These are phyloP conservation scores for Barnettozyma sp. DNA, from an alignment of 805 yeast genomes.

Conservation along the genomic window DNA sequence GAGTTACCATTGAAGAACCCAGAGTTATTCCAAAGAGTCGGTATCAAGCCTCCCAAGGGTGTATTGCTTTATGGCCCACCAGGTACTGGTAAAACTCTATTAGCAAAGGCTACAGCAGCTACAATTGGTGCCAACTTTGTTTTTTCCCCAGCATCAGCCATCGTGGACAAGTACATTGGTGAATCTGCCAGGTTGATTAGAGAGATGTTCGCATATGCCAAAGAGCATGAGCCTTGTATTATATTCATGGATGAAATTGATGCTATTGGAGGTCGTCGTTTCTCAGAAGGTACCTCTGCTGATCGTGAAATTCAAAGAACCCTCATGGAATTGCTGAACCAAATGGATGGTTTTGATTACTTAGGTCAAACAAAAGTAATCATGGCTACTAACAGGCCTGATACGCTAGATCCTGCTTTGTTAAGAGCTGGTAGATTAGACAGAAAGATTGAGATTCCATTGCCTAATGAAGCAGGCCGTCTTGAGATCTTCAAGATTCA, in stretches of 20 bases:
- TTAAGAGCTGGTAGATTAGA: slow-evolving; percentile 97
- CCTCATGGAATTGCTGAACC: slow-evolving; percentile 91
- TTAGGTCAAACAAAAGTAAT: slow-evolving; percentile 95
- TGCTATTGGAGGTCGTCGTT: slow-evolving; percentile 98
- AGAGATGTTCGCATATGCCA: slow-evolving; percentile 97
- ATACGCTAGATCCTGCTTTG: slow-evolving; percentile 94
- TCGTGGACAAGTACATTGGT: slow-evolving; percentile 96
- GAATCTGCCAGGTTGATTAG: slow-evolving; percentile 94
- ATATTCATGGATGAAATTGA: slow-evolving; percentile 98
- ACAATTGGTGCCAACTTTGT: slow-evolving; percentile 97
- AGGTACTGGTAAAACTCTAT: slow-evolving; percentile 93
- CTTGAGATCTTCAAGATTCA: slow-evolving; percentile 92
- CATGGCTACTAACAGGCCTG: slow-evolving; percentile 99
- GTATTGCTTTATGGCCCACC: slow-evolving; percentile 96
- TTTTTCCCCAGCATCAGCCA: slow-evolving; percentile 97
- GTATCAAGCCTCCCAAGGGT: slow-evolving; percentile 98
- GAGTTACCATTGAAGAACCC: slow-evolving; percentile 97
- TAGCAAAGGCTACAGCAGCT: slow-evolving; percentile 98
- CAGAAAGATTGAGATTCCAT: slow-evolving; percentile 89
- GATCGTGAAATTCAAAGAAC: slow-evolving; percentile 98
- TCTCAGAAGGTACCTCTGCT: slow-evolving; percentile 96
- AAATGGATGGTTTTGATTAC: slow-evolving; percentile 97
- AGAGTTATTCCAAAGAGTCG: slow-evolving; percentile 89
- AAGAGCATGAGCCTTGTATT: slow-evolving; percentile 96
- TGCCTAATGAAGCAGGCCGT: slow-evolving; percentile 95